Conservation (phyloP, 2,329 filamentous ascomycete species). For the Exophiala calicioides region DNA sequence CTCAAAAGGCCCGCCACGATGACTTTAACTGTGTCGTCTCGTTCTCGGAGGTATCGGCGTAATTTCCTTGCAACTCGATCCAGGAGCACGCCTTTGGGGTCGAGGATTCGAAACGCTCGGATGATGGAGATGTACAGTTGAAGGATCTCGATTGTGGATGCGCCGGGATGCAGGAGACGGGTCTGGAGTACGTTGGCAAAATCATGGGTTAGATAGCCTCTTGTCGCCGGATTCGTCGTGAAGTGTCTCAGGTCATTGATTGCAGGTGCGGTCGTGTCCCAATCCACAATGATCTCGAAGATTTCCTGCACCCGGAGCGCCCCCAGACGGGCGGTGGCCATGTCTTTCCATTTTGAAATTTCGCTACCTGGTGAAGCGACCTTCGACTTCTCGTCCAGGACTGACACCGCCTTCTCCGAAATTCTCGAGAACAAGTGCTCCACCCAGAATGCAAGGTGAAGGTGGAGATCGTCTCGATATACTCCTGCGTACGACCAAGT, state of each 20-base stretch:
- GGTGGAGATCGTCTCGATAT: constrained; percentile 53
- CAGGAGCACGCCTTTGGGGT: constrained; percentile 65
- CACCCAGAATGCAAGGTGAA: constrained; percentile 58
- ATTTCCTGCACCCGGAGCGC: constrained; percentile 57
- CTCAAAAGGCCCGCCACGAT: constrained; percentile 65
- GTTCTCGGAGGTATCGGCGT: constrained; percentile 62
- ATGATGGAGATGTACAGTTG: constrained; percentile 69
- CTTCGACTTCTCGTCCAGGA: constrained; percentile 9
- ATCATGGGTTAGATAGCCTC: constrained; percentile 55
- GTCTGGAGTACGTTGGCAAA: constrained; percentile 57
- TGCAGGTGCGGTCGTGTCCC: constrained; percentile 60
- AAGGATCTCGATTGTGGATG: constrained; percentile 67
- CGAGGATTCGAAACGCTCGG: constrained; percentile 62
- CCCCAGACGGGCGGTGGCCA: constrained; percentile 57
- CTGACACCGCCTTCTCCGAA: constrained; percentile 46
- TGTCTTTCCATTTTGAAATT: constrained; percentile 57
- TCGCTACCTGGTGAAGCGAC: constrained; percentile 41
- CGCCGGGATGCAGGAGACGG: constrained; percentile 62
- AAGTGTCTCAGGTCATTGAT: constrained; percentile 63
- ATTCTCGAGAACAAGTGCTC: constrained; percentile 56
- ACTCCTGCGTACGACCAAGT: constrained; percentile 58
- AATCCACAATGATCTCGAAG: constrained; percentile 64
- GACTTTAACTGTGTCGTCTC: constrained; percentile 66
- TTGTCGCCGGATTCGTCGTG: constrained; percentile 54
- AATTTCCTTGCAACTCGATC: constrained; percentile 67